Percentiles rank a stretch among this genome's conserved stretches.
Conservation (phyloP, 768 basidiomycete genomes). For the Agaricus bisporus region DNA sequence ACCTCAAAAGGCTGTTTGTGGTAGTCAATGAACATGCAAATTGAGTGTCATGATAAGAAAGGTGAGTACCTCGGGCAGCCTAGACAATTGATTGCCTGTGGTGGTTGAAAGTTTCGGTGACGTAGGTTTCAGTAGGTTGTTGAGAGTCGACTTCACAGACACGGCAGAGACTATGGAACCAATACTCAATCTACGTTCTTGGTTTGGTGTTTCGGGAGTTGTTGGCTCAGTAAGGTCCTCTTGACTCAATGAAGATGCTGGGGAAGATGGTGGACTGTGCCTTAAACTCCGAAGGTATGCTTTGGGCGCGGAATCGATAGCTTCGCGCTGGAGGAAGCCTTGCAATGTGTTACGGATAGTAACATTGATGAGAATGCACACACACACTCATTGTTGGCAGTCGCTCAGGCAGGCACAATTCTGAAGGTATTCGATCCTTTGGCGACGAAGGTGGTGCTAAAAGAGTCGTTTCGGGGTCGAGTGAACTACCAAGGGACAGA, state of each 20-base stretch:
- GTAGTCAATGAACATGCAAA: not conserved
- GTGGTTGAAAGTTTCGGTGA: constrained; percentile 5
- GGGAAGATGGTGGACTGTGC: not conserved
- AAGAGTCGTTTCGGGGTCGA: constrained; percentile 15
- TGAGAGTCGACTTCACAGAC: constrained; percentile 13
- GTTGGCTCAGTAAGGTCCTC: not conserved
- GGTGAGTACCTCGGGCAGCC: not conserved
- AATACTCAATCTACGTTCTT: constrained; percentile 14
- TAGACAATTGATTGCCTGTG: not conserved
- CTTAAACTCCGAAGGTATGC: constrained; percentile 34
- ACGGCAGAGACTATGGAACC: constrained; percentile 17
- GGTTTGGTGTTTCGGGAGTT: constrained; percentile 9
- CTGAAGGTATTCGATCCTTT: constrained; percentile 37
- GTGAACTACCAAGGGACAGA: constrained; percentile 23
- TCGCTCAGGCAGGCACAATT: constrained; percentile 61
- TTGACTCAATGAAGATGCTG: not conserved
- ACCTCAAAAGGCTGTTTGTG: constrained; percentile 48
- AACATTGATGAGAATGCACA: constrained; percentile 6
- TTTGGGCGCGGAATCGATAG: constrained; percentile 47
- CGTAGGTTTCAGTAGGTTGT: constrained; percentile 11
- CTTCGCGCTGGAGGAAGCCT: constrained; percentile 75
- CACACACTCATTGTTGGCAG: constrained; percentile 60
- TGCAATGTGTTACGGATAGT: constrained; percentile 13
- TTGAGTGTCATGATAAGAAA: not conserved
- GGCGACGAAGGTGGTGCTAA: constrained; percentile 13